Evolutionary conservation across 1,284 basidiomycete species (phyloP).

Genomic region (Trametes sp.): DNA sequence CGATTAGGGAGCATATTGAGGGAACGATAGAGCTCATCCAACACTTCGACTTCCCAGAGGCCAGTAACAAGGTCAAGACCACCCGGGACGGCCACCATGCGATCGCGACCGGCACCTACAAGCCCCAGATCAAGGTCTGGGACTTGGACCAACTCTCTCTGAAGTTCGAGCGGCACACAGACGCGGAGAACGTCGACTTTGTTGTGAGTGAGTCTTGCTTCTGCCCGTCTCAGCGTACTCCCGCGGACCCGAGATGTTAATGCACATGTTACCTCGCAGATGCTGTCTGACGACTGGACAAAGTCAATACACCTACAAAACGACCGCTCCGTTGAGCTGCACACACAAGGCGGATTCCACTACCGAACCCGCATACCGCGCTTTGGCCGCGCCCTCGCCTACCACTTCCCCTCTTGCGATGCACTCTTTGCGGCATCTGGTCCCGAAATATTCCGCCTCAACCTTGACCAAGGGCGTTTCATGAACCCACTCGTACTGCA

Average conservation of each 20-base stretch:
- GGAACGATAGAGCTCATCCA: conserved; percentile 89
- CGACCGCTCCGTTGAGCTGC: conserved; percentile 94
- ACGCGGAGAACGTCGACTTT: conserved; percentile 98
- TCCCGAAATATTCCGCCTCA: conserved; percentile 91
- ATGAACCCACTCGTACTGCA: conserved; percentile 80
- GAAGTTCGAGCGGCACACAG: conserved; percentile 97
- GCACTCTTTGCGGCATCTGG: conserved; percentile 73
- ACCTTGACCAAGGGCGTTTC: conserved; percentile 95
- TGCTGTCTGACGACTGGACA: conserved; percentile 98
- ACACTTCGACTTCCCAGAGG: conserved; percentile 97
- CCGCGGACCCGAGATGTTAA: background rate
- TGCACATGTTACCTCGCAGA: conserved; percentile 54
- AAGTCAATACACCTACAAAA: conserved; percentile 97
- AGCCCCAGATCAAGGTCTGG: conserved; percentile 97
- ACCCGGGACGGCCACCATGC: conserved; percentile 93
- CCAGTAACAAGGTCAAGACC: conserved; percentile 90
- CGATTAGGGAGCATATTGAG: conserved; percentile 70
- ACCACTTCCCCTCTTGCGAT: conserved; percentile 63
- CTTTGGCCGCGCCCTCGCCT: conserved; percentile 92
- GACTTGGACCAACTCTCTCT: conserved; percentile 92
- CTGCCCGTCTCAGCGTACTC: conserved; percentile 4
- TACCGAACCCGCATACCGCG: conserved; percentile 93
- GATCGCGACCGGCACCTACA: conserved; percentile 97
- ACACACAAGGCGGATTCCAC: conserved; percentile 94
- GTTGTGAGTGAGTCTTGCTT: conserved; percentile 76